Evolutionary conservation across 1,284 basidiomycete species (phyloP), one percentile per base, ranked within the genome.

Genomic region (Violaceomyces palustris): DNA sequence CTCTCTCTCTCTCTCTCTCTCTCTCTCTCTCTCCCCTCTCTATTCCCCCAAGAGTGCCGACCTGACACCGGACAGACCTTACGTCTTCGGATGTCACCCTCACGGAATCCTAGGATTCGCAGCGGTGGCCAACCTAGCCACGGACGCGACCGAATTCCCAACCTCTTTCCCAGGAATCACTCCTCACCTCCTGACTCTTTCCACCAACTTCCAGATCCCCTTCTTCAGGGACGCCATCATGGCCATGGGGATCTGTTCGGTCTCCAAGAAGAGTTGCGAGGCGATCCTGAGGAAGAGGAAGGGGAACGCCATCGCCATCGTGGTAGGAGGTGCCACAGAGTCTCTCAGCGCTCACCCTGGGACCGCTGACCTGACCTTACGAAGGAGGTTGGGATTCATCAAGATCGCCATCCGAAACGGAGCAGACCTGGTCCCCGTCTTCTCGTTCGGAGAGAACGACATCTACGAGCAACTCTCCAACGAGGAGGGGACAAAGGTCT

Each of bases 381-480:
- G 83, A 71, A 83, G 53, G 24, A 45, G 72, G 26, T 72, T 88
- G 49, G 91, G 92, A 0, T 99, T 99, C 70, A 92, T 99, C 75
- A 97, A 97, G 75, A 76, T 98, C 47, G 94, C 93, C 1, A 91
- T 99, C 42, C 84, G 86, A 47, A 84, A 92, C 70, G 93, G 93
- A 2, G 55, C 59, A 4, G 57, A 64, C 31, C 40, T 72, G 10
- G 69, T 72, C n/a, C 69, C 69, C 3, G 61, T 67, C 11, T 54
- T 71, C 31, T 63, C 88, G 1, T 98, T 98, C 66, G 93, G 93
- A 15, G 93, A 98, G 77, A 98, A 98, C 73, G 93, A 98, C 86
- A 93, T 98, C 41, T 98, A 89, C 66, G 81, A 91, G 57, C 93
- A 98, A 77, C 85, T 97, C 81, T 84, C 89, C 1, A 98, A 96